Conservation (phyloP, 2,329 filamentous ascomycete genomes). For the Coccinonectria pachysandricola region DNA sequence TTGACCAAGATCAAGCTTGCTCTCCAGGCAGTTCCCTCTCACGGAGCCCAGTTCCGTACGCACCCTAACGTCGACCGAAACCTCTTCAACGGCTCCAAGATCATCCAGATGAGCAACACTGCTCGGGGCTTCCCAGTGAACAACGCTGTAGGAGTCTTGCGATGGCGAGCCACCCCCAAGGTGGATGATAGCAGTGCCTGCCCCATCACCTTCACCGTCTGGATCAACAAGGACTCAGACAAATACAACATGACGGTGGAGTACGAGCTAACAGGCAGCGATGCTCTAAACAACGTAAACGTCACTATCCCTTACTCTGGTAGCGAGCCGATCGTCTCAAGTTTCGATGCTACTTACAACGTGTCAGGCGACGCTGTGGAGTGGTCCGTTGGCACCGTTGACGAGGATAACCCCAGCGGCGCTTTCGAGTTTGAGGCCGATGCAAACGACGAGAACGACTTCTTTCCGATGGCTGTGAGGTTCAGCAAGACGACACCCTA, state of each 20-base stretch:
- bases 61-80: slow-evolving; percentile 94
- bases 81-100: slow-evolving; percentile 70
- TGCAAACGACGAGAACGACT: slow-evolving; percentile 80
- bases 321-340: slow-evolving; percentile 79
- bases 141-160: slow-evolving; percentile 82
- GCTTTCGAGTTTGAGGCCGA: slow-evolving; percentile 94
- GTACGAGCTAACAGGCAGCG: slow-evolving; percentile 80
- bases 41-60: slow-evolving; percentile 84
- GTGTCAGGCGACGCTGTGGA: slow-evolving; percentile 87
- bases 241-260: slow-evolving; percentile 89
- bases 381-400: slow-evolving; percentile 83
- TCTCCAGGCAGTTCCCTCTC: slow-evolving; percentile 63
- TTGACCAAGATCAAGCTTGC: slow-evolving; percentile 88
- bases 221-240: slow-evolving; percentile 82
- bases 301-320: slow-evolving; percentile 81
- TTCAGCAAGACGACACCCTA: slow-evolving; percentile 83
- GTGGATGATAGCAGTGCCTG: slow-evolving; percentile 69
- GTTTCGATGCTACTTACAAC: slow-evolving; percentile 90
- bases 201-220: slow-evolving; percentile 93
- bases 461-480: slow-evolving; percentile 92
- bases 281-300: slow-evolving; percentile 70
- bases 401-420: slow-evolving; percentile 71
- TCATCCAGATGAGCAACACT: slow-evolving; percentile 82
- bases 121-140: slow-evolving; percentile 88
- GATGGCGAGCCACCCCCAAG: slow-evolving; percentile 82